A percentile compares a stretch with the other conserved stretches of the same genome.
These are phyloP conservation scores for Clavaria fumosa DNA, from an alignment of 768 basidiomycete species.

Conservation along the genomic window DNA sequence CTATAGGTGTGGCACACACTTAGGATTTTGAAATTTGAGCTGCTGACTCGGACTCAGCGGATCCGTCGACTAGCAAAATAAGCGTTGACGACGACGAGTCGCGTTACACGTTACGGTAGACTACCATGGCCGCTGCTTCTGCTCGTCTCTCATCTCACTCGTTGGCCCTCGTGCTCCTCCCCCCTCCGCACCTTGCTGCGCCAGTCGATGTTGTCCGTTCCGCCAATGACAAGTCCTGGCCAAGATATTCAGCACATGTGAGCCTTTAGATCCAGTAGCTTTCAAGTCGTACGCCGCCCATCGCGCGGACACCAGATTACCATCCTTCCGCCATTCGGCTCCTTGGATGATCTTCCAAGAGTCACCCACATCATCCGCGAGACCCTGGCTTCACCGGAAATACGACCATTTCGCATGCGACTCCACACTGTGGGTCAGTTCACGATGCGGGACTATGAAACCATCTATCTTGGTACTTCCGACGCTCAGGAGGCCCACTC, in stretches of 20 bases:
- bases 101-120: too few relatives aligned
- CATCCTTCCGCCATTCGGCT: slow-evolving; percentile 3
- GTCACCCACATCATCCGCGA: slow-evolving; percentile 1
- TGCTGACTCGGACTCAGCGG: too few relatives aligned
- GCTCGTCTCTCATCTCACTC: slow-evolving; percentile 1
- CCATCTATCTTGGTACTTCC: slow-evolving; percentile 4
- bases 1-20: too few relatives aligned
- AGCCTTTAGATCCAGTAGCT: too few relatives aligned
- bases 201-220: slow-evolving; percentile 4
- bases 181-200: slow-evolving; percentile 2
- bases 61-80: too few relatives aligned
- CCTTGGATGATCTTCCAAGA: not conserved
- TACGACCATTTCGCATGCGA: slow-evolving; percentile 2
- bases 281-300: too few relatives aligned
- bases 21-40: too few relatives aligned
- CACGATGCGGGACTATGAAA: slow-evolving; percentile 2
- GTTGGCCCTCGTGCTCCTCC: slow-evolving; percentile 4
- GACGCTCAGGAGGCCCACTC: not conserved
- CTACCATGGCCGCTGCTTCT: too few relatives aligned
- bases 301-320: not conserved
- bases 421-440: slow-evolving; percentile 4
- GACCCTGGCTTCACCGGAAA: not conserved
- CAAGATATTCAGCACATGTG: slow-evolving; percentile 6
- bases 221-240: slow-evolving; percentile 6
- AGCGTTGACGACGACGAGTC: too few relatives aligned